These are phyloP conservation scores for Orobanche coerulescens DNA, from an alignment of 257 asterid species.

Conservation along the genomic window DNA sequence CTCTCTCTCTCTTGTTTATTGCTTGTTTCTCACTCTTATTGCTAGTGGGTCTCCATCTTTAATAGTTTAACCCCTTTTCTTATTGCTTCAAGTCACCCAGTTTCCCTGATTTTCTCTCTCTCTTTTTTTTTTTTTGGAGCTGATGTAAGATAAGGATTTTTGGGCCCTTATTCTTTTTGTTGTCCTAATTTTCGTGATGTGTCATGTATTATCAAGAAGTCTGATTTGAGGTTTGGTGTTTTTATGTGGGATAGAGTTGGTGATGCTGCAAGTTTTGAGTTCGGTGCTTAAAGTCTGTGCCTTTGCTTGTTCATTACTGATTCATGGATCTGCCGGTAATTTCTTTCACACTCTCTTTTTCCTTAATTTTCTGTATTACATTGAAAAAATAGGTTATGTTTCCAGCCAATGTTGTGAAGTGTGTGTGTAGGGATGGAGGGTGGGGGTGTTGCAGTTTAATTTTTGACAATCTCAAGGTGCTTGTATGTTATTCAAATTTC, in stretches of 20 bases:
- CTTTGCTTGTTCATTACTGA: conserved; percentile 40
- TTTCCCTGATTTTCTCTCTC: conserved; percentile 17
- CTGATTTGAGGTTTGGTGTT: conserved; percentile 17
- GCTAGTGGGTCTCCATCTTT: conserved; percentile 51
- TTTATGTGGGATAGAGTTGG: conserved; percentile 52
- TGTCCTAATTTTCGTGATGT: conserved; percentile 20
- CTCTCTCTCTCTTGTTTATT: conserved; percentile 28
- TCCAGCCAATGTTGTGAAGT: no score
- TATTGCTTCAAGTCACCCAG: conserved; percentile 43
- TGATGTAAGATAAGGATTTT: background rate
- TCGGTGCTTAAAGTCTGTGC: conserved; percentile 40
- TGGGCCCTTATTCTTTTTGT: conserved; percentile 19
- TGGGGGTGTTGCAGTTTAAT: conserved; percentile 5
- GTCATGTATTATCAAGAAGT: conserved; percentile 14
- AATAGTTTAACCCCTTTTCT: conserved; percentile 39
- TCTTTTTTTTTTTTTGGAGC: background rate
- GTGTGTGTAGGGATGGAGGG: no score
- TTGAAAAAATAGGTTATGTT: no score
- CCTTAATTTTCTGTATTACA: background rate
- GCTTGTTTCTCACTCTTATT: conserved; percentile 65
- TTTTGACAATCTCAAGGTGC: conserved; percentile 20
- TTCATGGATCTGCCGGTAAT: conserved; percentile 69
- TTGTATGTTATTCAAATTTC: background rate
- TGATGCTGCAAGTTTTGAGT: conserved; percentile 39
- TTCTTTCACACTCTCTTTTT: conserved; percentile 13